These are phyloP conservation scores for Malus asiatica DNA, from an alignment of 306 rosid species.

Conservation along the genomic window DNA sequence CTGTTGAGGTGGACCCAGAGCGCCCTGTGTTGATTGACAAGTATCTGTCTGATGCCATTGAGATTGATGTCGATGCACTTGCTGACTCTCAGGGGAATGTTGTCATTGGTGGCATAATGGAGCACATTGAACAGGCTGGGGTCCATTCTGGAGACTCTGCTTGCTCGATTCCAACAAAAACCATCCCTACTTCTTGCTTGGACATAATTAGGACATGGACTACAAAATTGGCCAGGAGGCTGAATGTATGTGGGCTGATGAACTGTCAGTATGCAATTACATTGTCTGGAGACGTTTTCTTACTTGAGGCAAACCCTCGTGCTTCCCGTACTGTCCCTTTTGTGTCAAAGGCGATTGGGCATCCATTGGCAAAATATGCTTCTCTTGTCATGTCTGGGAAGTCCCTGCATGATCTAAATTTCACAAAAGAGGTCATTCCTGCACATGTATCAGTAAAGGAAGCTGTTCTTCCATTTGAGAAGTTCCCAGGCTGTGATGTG, in stretches of 20 bases:
- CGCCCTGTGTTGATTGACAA: slow-evolving; percentile 87
- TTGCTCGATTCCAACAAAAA: slow-evolving; percentile 80
- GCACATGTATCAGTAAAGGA: slow-evolving; percentile 83
- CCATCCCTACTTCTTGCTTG: slow-evolving; percentile 64
- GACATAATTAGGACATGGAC: slow-evolving; percentile 86
- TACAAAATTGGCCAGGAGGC: slow-evolving; percentile 62
- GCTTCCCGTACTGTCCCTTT: slow-evolving; percentile 94
- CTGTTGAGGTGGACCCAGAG: slow-evolving; percentile 95
- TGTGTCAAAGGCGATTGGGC: slow-evolving; percentile 94
- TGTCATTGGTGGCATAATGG: slow-evolving; percentile 99
- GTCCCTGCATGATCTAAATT: slow-evolving; percentile 65
- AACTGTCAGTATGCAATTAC: slow-evolving; percentile 95
- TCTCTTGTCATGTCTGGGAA: slow-evolving; percentile 97
- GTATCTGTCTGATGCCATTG: slow-evolving; percentile 83
- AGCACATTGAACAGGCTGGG: slow-evolving; percentile 99
- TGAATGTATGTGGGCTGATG: slow-evolving; percentile 91
- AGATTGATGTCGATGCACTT: slow-evolving; percentile 92
- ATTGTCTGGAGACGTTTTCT: slow-evolving; percentile 60
- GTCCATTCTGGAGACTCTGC: slow-evolving; percentile 99
- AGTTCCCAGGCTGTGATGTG: slow-evolving; percentile 88
- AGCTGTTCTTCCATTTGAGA: slow-evolving; percentile 95
- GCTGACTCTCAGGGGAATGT: slow-evolving; percentile 93
- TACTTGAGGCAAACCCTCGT: slow-evolving; percentile 94
- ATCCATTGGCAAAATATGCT: slow-evolving; percentile 94
- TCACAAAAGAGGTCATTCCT: slow-evolving; percentile 82